phyloP scores from a whole-genome alignment of 2,329 filamentous ascomycete species.

The Aspergillus fructus region DNA sequence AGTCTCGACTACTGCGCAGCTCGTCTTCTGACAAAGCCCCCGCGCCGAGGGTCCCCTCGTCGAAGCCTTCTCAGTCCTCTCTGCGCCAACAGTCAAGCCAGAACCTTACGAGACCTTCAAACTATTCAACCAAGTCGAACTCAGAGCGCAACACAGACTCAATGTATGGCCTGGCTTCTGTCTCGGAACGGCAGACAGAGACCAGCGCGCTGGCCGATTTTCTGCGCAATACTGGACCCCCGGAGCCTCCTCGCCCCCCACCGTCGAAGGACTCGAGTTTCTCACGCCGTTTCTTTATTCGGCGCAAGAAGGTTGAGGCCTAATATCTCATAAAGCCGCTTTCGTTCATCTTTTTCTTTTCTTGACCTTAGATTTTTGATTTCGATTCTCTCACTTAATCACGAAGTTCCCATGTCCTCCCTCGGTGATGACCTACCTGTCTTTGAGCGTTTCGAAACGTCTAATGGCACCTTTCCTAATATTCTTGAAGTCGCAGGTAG shows the following conservation, averaged over 20 bases:
- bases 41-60: constrained; percentile 22
- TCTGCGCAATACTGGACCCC: constrained; percentile 66
- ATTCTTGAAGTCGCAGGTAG: neutral
- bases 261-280: constrained; percentile 17
- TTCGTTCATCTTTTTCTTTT: neutral
- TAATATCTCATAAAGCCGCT: neutral
- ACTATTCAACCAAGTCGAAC: constrained; percentile 40
- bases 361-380: neutral
- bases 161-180: constrained; percentile 20
- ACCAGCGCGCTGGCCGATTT: constrained; percentile 73
- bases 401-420: constrained; percentile 11
- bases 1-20: constrained; percentile 36
- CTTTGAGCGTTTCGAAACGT: constrained; percentile 12
- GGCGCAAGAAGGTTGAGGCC: constrained; percentile 25
- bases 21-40: constrained; percentile 29
- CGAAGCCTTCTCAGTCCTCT: constrained; percentile 34
- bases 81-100: constrained; percentile 35
- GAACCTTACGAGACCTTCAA: constrained; percentile 26
- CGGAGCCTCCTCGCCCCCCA: constrained; percentile 38
- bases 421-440: constrained; percentile 13
- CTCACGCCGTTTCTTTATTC: constrained; percentile 25
- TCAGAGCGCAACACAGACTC: constrained; percentile 31
- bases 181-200: constrained; percentile 33
- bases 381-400: constrained; percentile 2
- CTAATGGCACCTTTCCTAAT: constrained; percentile 2